Percentiles rank a stretch among this genome's conserved stretches.
Conservation (phyloP, 2,329 filamentous ascomycete species). For the Sphaerostilbella broomeana region DNA sequence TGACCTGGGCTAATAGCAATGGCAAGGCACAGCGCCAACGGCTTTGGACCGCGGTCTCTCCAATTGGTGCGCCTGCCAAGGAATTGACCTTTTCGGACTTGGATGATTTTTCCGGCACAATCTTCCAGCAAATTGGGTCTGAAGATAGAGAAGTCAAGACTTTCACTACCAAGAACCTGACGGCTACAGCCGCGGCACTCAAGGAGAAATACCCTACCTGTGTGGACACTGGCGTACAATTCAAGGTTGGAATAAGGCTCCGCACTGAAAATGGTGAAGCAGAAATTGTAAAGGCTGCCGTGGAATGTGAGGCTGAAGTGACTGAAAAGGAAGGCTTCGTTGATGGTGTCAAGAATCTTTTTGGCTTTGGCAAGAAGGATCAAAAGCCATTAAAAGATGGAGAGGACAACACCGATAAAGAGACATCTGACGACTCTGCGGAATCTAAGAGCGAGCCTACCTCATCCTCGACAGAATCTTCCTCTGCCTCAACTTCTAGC, state of each 20-base stretch:
- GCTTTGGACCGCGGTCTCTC: slow-evolving; percentile 73
- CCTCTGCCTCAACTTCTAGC: slow-evolving; percentile 21
- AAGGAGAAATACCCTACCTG: slow-evolving; percentile 71
- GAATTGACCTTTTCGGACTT: slow-evolving; percentile 77
- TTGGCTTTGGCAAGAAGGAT: slow-evolving; percentile 88
- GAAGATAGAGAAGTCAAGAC: slow-evolving; percentile 56
- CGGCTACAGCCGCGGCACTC: slow-evolving; percentile 69
- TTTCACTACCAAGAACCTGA: slow-evolving; percentile 78
- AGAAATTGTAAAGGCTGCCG: slow-evolving; percentile 65
- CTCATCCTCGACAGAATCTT: slow-evolving; percentile 23
- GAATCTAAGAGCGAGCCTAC: slow-evolving; percentile 39
- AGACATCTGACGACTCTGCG: slow-evolving; percentile 27
- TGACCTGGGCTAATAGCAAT: slow-evolving; percentile 66
- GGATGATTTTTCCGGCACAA: slow-evolving; percentile 71
- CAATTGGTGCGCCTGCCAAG: slow-evolving; percentile 69
- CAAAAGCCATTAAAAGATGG: slow-evolving; percentile 69
- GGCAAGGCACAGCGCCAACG: slow-evolving; percentile 70
- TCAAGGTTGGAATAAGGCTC: slow-evolving; percentile 72
- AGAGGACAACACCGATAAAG: slow-evolving; percentile 38
- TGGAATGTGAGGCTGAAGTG: slow-evolving; percentile 78
- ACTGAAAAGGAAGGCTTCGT: slow-evolving; percentile 72
- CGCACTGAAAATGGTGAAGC: slow-evolving; percentile 70
- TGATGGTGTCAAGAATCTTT: slow-evolving; percentile 91
- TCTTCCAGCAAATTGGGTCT: slow-evolving; percentile 64
- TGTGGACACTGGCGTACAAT: slow-evolving; percentile 65